Evolutionary conservation across 176 grass and related monocot species (phyloP).

Genomic region (Musa acuminata): DNA sequence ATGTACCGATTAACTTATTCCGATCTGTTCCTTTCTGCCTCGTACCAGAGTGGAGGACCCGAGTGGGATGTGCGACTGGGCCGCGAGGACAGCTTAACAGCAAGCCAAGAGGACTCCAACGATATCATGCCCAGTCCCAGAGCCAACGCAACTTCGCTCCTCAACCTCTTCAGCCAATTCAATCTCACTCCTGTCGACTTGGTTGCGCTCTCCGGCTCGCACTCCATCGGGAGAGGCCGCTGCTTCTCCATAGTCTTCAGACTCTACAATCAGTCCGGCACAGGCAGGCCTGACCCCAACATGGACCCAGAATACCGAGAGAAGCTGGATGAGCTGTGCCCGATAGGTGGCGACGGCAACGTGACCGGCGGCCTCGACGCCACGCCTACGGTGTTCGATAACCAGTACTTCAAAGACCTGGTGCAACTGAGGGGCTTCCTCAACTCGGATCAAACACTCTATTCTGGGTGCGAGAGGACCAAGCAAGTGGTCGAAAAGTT

Average conservation of each 20-base stretch:
- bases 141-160: slow-evolving; percentile 56
- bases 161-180: slow-evolving; percentile 52
- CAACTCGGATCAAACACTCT: slow-evolving; percentile 91
- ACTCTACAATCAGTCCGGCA: slow-evolving; percentile 92
- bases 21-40: not conserved
- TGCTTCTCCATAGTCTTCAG: slow-evolving; percentile 90
- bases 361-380: slow-evolving; percentile 57
- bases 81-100: slow-evolving; percentile 58
- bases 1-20: no score
- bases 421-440: slow-evolving; percentile 65
- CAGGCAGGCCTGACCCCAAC: slow-evolving; percentile 66
- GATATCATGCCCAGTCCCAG: slow-evolving; percentile 76
- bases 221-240: slow-evolving; percentile 71
- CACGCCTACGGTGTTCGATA: slow-evolving; percentile 73
- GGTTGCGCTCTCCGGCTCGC: slow-evolving; percentile 80
- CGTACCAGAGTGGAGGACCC: slow-evolving; percentile 65
- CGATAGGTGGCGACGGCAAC: slow-evolving; percentile 38
- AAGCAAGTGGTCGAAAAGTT: slow-evolving; percentile 30
- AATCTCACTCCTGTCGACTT: slow-evolving; percentile 64
- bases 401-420: slow-evolving; percentile 93
- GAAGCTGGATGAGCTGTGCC: slow-evolving; percentile 56
- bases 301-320: slow-evolving; percentile 52
- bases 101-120: slow-evolving; percentile 67
- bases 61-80: slow-evolving; percentile 73
- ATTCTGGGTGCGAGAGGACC: slow-evolving; percentile 51